These are phyloP conservation scores for Luffa aegyptiaca DNA, from an alignment of 306 rosid species.

Conservation along the genomic window DNA sequence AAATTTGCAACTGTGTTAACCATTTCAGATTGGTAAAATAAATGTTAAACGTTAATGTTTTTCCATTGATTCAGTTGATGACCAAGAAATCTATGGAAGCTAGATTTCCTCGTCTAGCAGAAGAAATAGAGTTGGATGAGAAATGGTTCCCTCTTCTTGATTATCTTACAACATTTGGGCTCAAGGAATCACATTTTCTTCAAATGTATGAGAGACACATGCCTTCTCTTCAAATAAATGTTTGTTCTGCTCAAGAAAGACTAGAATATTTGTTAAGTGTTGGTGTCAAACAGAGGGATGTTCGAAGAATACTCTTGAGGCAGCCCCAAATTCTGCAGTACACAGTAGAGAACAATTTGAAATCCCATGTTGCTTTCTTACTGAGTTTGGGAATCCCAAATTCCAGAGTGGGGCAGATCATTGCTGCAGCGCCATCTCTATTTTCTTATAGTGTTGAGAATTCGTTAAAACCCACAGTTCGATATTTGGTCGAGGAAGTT, in stretches of 20 bases:
- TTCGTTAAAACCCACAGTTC: constrained; percentile 76
- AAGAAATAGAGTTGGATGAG: constrained; percentile 59
- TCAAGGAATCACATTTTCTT: constrained; percentile 83
- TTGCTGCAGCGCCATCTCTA: constrained; percentile 68
- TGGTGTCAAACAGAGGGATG: constrained; percentile 82
- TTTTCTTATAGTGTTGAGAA: constrained; percentile 89
- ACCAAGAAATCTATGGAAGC: constrained; percentile 33
- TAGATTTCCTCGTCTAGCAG: constrained; percentile 58
- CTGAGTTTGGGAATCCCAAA: constrained; percentile 61
- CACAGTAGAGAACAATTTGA: constrained; percentile 78
- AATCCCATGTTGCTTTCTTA: constrained; percentile 76
- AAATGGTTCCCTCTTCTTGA: constrained; percentile 91
- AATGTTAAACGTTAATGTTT: not conserved
- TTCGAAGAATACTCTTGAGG: constrained; percentile 73
- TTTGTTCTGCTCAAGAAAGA: constrained; percentile 73
- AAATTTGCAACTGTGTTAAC: constrained; percentile 10
- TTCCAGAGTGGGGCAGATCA: constrained; percentile 80
- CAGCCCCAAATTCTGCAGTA: constrained; percentile 87
- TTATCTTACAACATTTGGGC: constrained; percentile 76
- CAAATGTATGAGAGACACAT: constrained; percentile 89
- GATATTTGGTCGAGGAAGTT: constrained; percentile 86
- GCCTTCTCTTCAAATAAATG: constrained; percentile 85
- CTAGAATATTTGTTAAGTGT: constrained; percentile 79
- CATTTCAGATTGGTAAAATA: not conserved
- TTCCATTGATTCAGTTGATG: constrained; percentile 30